Evolutionary conservation across 129 eudicot species (phyloP), one percentile per base, ranked within the genome.

Genomic region (Apium graveolens): DNA sequence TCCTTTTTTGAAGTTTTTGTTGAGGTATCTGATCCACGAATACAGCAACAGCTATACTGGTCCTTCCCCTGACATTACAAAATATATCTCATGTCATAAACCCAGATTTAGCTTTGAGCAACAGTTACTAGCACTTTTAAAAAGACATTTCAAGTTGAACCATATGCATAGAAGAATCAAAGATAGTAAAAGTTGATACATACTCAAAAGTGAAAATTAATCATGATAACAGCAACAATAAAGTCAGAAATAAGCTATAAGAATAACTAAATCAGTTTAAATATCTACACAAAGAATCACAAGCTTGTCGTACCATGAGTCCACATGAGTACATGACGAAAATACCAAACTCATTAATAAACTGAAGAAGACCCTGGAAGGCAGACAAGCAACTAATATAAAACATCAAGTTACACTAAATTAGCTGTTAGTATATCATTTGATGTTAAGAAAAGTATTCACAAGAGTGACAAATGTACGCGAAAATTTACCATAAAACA

Each of bases 11-110:
- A 73, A 87, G 84, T 86, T 86, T 81, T 82, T 84, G 89, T 76
- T 86, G 81, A 39, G 87, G 89, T 60, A 81, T 84, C 46, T 83
- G 49, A 18, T 88, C 80, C 32, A 41, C 82, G 65, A 85, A 89
- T 14, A 82, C 85, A 9, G 85, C 81, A 80, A 88, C 93, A 34
- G 97, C 96, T 85, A 95, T 90, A 83, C 99, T 95, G 48, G 92
- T 87, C 82, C 99, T 82, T 85, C 99, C 99, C 83, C 99, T 95
- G 87, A 79, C 70, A 79, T 35, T 12, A 73, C 68, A 76, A 53
- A 38, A 46, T 32, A 37, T 66, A 55, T 73, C 3, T 73, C 34
- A 42, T 3, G 80, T 65, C 44, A 44, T 80, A 80, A 35, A 2
- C 26, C 35, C 21, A 18, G 39, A 73, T 13, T 31, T 41, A 29